phyloP scores from a whole-genome alignment of 1,139 yeast genomes.

The Geotrichum bryndzae region DNA sequence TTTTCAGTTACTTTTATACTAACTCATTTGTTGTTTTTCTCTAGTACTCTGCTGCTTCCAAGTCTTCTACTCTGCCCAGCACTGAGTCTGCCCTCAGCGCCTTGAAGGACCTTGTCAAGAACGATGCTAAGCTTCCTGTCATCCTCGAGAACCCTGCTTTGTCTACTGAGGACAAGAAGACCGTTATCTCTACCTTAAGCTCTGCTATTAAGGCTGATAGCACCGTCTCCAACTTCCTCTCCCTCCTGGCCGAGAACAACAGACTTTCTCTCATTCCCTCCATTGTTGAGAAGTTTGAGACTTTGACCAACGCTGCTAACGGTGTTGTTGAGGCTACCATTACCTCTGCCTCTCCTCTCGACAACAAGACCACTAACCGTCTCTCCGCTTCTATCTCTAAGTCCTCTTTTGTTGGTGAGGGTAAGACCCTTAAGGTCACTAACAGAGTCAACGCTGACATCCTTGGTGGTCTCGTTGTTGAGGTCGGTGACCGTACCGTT shows the following conservation, averaged over 20 bases:
- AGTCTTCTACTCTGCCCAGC: constrained; percentile 68
- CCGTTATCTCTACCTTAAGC: constrained; percentile 57
- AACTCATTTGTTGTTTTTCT: neutral
- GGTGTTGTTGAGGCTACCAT: constrained; percentile 87
- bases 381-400: constrained; percentile 71
- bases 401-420: constrained; percentile 77
- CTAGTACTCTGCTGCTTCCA: constrained; percentile 77
- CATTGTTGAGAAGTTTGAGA: constrained; percentile 65
- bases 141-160: constrained; percentile 81
- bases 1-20: neutral
- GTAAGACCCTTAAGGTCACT: constrained; percentile 76
- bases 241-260: constrained; percentile 90
- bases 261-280: constrained; percentile 66
- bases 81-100: constrained; percentile 63
- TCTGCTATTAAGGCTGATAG: constrained; percentile 57
- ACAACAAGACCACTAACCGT: constrained; percentile 71
- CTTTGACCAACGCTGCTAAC: constrained; percentile 85
- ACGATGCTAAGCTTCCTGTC: constrained; percentile 58
- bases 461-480: constrained; percentile 92
- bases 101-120: constrained; percentile 50
- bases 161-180: constrained; percentile 64
- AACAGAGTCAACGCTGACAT: constrained; percentile 85
- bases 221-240: constrained; percentile 72
- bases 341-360: constrained; percentile 81
- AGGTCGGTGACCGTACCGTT: constrained; percentile 94